phyloP scores from a whole-genome alignment of 805 yeast species.

The Saccharomycopsis selenospora region DNA sequence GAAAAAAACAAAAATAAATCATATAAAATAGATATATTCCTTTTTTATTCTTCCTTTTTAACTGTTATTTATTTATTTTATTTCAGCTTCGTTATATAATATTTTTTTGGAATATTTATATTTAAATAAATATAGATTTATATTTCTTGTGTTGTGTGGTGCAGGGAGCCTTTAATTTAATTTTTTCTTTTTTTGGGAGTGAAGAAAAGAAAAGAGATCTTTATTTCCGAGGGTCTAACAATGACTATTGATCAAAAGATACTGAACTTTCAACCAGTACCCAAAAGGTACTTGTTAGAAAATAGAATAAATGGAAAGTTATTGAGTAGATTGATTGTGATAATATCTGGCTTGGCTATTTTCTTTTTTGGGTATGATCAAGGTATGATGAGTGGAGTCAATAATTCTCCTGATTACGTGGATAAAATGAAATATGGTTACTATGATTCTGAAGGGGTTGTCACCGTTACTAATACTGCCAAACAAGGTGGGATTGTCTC shows the following conservation, averaged over 20 bases:
- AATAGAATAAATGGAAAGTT: conserved; percentile 35
- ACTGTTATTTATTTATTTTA: no score
- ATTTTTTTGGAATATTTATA: no score
- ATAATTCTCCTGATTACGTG: conserved; percentile 44
- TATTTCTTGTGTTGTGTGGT: no score
- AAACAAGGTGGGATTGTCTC: conserved; percentile 63
- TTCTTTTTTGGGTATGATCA: conserved; percentile 71
- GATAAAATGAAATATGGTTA: conserved; percentile 56
- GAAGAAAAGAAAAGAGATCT: no score
- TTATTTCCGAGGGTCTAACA: no score
- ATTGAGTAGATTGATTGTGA: conserved; percentile 41
- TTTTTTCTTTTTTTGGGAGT: no score
- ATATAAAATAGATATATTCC: no score
- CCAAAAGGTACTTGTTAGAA: conserved; percentile 3
- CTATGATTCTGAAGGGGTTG: conserved; percentile 28
- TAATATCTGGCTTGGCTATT: conserved; percentile 57
- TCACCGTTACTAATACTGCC: conserved; percentile 42
- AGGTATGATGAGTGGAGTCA: conserved; percentile 63
- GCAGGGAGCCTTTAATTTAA: no score
- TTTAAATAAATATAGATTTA: no score
- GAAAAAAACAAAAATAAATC: no score
- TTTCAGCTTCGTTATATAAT: no score
- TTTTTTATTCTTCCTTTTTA: no score
- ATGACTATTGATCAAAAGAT: not conserved
- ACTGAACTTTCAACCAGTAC: conserved; percentile 1